These are phyloP conservation scores for Mallotus repandus DNA, from an alignment of 441 rosid species.

Conservation along the genomic window DNA sequence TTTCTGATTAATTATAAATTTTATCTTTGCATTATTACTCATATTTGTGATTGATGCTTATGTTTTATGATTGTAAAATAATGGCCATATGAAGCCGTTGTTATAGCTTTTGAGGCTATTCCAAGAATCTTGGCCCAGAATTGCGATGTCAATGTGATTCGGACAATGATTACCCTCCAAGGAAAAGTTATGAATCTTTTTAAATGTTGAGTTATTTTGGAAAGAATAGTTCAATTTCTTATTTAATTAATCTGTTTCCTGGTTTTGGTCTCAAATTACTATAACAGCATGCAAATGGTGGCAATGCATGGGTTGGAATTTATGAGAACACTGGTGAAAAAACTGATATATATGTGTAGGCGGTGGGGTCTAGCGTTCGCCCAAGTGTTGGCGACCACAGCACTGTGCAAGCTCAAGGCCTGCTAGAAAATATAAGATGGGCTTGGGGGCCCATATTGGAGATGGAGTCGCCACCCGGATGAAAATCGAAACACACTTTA, in stretches of 20 bases:
- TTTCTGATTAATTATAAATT: not conserved
- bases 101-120: constrained; percentile 90
- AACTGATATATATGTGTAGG: too few species aligned
- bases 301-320: constrained; percentile 90
- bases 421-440: too few species aligned
- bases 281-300: constrained; percentile 84
- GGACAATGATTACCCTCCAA: constrained; percentile 90
- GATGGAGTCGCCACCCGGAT: too few species aligned
- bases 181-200: constrained; percentile 59
- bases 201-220: not conserved
- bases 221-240: not conserved
- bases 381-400: too few species aligned
- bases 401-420: too few species aligned
- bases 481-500: too few species aligned
- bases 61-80: constrained; percentile 29
- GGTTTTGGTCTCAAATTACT: not conserved
- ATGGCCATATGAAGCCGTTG: constrained; percentile 99
- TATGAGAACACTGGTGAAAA: constrained; percentile 89
- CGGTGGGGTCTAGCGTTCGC: too few species aligned
- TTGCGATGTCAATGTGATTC: constrained; percentile 90
- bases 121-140: constrained; percentile 92
- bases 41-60: not conserved
- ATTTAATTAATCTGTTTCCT: not conserved
- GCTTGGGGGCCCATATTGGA: too few species aligned
- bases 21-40: not conserved